phyloP scores from a whole-genome alignment of 2,329 filamentous ascomycete species.

The Nemania diffusa region DNA sequence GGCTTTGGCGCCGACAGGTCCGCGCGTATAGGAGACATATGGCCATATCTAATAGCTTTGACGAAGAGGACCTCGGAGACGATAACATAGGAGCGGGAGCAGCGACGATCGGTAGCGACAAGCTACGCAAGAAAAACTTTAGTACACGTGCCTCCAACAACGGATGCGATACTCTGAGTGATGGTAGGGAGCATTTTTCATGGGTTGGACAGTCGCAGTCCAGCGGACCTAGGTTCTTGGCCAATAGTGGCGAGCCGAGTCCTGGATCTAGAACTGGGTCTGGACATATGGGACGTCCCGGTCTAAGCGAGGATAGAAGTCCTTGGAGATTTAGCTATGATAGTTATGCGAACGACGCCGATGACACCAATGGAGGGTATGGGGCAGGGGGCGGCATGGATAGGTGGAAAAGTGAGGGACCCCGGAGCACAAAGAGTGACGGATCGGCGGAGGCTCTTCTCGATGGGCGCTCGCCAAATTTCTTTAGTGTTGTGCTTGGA shows the following conservation, averaged over 20 bases:
- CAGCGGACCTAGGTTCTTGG: conserved; percentile 39
- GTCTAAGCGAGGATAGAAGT: conserved; percentile 46
- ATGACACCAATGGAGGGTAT: conserved; percentile 2
- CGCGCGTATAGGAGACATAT: conserved; percentile 76
- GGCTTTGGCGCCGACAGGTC: conserved; percentile 78
- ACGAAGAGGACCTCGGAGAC: conserved; percentile 33
- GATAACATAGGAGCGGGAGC: neutral
- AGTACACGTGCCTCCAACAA: conserved; percentile 25
- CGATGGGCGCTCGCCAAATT: conserved; percentile 71
- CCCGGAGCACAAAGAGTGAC: conserved; percentile 51
- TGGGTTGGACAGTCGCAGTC: conserved; percentile 45
- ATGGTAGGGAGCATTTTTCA: conserved; percentile 41
- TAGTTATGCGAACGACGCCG: neutral
- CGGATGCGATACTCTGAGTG: conserved; percentile 11
- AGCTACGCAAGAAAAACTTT: conserved; percentile 42
- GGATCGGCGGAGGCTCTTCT: conserved; percentile 52
- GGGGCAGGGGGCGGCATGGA: conserved; percentile 37
- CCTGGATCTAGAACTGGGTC: conserved; percentile 40
- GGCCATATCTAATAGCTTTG: conserved; percentile 69
- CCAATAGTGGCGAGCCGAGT: conserved; percentile 39
- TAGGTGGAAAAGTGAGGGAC: conserved; percentile 49
- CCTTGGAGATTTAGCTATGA: conserved; percentile 43
- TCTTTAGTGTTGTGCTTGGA: conserved; percentile 75
- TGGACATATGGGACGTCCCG: conserved; percentile 23
- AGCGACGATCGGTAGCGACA: conserved; percentile 37